Evolutionary conservation across 345 rosid genomes (phyloP).

Genomic region (Nasturtium officinale): DNA sequence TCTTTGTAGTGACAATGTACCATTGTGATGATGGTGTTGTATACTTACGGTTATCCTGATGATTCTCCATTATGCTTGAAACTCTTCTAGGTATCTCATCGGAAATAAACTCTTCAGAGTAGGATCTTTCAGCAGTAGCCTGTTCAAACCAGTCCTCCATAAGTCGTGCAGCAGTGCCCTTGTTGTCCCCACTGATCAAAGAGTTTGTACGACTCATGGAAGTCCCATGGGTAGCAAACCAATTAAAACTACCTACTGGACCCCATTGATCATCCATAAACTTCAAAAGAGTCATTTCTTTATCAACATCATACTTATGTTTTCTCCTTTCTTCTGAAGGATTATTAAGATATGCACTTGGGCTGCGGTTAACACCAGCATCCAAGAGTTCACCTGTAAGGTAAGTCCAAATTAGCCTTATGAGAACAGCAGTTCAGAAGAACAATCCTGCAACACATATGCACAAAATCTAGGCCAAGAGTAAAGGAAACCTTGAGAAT

Average conservation of each 20-base stretch:
- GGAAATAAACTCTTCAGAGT: constrained; percentile 44
- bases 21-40: not conserved
- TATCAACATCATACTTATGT: constrained; percentile 82
- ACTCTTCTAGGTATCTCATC: constrained; percentile 70
- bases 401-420: constrained; percentile 17
- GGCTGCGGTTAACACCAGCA: constrained; percentile 96
- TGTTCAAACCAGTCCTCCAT: constrained; percentile 97
- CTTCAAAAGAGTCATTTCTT: constrained; percentile 94
- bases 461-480: constrained; percentile 12
- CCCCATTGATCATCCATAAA: constrained; percentile 94
- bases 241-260: constrained; percentile 92
- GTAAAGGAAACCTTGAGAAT: not conserved
- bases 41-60: constrained; percentile 60
- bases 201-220: constrained; percentile 98
- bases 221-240: constrained; percentile 99
- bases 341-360: constrained; percentile 94
- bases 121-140: constrained; percentile 43
- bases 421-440: not conserved
- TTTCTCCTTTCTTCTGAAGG: constrained; percentile 74
- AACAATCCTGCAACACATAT: constrained; percentile 3
- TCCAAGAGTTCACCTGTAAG: constrained; percentile 83
- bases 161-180: constrained; percentile 94
- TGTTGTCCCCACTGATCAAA: constrained; percentile 96
- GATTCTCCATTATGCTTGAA: constrained; percentile 60
- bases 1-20: constrained; percentile 7